Evolutionary conservation across 352 stramenopile species (phyloP), one percentile per base, ranked within the genome.

Genomic region (Pythium phragmiticola): DNA sequence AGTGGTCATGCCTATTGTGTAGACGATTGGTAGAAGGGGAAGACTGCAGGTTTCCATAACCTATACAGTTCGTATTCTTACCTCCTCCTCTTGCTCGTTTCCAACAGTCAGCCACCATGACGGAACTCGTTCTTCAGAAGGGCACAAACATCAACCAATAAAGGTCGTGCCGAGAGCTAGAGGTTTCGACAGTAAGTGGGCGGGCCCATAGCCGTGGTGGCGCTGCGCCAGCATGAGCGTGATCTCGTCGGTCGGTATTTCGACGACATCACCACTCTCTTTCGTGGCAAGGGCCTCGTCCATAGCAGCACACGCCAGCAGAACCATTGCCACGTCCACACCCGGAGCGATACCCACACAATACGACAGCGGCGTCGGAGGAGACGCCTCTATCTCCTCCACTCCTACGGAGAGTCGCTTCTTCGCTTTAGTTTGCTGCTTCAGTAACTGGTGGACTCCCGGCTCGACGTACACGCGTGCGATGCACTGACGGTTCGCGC

Each of bases 301-400:
- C 42, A 67, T 21, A 11, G 60, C 60, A 2, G 60, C 60, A 41
- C 52, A 61, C 9, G 53, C 60, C 28, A 67, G 53, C 43, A 67
- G 43, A 16, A 67, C 56, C 52, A 67, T 34, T 16, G 60, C 52
- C 8, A 57, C 36, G 53, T 67, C 60, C 21, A 67, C 60, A 23
- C 60, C 60, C 2, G 52, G 52, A 11, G 60, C 60, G 23, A 67
- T 51, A 13, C 51, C 60, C 36, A 67, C 41, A 14, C 47, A 41
- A 42, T 62, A 67, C n/a, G 37, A 60, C 19, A 51, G 36, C 30
- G 39, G 12, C 11, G 30, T 33, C 16, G 26, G 17, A 13, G 17
- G 11, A 9, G 17, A 21, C 13, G 34, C 3, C 19, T 34, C 45
- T 28, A 4, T 16, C 7, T 33, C 45, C 19, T 33, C 45, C 5